Evolutionary conservation across 2,329 filamentous ascomycete species (phyloP).

Genomic region (Penicillium crustosum): DNA sequence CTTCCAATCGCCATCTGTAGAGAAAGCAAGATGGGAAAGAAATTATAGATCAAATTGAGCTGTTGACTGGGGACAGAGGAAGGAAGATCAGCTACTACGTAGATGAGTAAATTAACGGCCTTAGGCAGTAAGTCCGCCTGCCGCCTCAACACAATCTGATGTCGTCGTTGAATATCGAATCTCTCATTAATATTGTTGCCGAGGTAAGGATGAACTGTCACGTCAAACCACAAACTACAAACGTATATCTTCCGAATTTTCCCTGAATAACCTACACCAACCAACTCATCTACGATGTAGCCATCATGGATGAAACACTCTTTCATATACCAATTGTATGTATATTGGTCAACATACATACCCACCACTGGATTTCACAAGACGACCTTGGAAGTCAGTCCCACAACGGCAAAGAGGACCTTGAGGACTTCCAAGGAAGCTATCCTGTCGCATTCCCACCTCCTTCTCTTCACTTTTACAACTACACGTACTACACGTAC

Average conservation of each 20-base stretch:
- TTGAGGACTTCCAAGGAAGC: not conserved
- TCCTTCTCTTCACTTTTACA: not conserved
- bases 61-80: not conserved
- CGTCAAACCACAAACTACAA: not conserved
- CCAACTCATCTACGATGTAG: not conserved
- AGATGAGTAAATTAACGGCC: too few relatives aligned
- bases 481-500: not conserved
- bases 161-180: not conserved
- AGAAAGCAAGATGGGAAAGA: not conserved
- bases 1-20: too few relatives aligned
- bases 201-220: not conserved
- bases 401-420: slow-evolving; percentile 1
- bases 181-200: not conserved
- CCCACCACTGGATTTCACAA: not conserved
- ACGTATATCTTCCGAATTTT: not conserved
- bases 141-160: not conserved
- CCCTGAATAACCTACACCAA: not conserved
- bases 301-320: not conserved
- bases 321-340: not conserved
- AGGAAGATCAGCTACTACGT: not conserved
- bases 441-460: not conserved
- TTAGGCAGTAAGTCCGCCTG: not conserved
- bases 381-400: not conserved
- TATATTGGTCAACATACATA: not conserved
- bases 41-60: not conserved